These are phyloP conservation scores for Hypoxylon intermedium DNA, from an alignment of 495 filamentous ascomycete genomes.

Conservation along the genomic window DNA sequence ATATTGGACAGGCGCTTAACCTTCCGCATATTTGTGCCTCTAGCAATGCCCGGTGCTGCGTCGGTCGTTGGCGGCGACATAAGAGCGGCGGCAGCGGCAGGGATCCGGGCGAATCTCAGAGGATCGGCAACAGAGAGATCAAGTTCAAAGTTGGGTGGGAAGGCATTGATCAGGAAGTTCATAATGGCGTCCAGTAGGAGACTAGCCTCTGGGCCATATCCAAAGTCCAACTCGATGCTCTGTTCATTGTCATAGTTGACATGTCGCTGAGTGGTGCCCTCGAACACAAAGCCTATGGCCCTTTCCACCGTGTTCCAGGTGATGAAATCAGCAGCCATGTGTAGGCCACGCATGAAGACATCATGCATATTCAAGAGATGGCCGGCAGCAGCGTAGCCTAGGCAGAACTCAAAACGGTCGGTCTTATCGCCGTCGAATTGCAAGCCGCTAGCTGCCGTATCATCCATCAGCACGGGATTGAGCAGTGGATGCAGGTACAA, in stretches of 20 bases:
- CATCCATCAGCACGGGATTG: constrained; percentile 28
- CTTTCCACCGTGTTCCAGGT: constrained; percentile 62
- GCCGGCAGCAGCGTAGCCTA: constrained; percentile 62
- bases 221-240: constrained; percentile 33
- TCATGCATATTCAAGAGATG: constrained; percentile 54
- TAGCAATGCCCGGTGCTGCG: constrained; percentile 41
- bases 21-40: constrained; percentile 45
- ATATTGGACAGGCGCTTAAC: constrained; percentile 61
- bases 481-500: constrained; percentile 57
- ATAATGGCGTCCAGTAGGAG: constrained; percentile 48
- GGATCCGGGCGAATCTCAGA: constrained; percentile 48
- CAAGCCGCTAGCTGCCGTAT: constrained; percentile 20
- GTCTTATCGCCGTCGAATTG: constrained; percentile 38
- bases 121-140: constrained; percentile 50
- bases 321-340: constrained; percentile 55
- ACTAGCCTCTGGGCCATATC: constrained; percentile 40
- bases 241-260: constrained; percentile 39
- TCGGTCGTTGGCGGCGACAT: constrained; percentile 2
- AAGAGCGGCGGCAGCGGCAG: constrained; percentile 35
- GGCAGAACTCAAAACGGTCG: constrained; percentile 55
- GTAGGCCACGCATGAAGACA: constrained; percentile 53
- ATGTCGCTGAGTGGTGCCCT: constrained; percentile 33
- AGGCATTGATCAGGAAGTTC: constrained; percentile 54
- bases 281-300: constrained; percentile 49
- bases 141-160: constrained; percentile 58